Base-by-base conservation (phyloP, 202 grass and related monocot species). In the Setaria italica region DNA sequence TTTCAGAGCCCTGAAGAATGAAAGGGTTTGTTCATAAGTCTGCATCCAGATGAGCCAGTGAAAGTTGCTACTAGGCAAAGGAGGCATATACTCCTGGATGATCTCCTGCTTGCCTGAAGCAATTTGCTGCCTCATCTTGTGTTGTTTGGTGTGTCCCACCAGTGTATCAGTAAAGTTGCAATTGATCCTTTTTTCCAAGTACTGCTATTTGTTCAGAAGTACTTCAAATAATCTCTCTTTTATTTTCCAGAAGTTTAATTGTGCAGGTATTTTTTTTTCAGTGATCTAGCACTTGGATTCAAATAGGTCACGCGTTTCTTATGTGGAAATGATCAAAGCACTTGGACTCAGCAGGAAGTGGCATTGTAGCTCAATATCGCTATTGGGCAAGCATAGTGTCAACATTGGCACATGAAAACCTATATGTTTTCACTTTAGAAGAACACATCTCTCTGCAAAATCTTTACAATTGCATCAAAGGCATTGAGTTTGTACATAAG, bases 1-100 rank as follows among this genome's bases (percentile, higher is more conserved):
- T 33, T 70, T 70, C 62, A 62, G 72, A 77, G 20, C 60, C 79
- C 43, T 51, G 53, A 60, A 54, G 10, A 72, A 30, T 32, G 59
- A 4, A 53, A 62, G 81, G 75, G 62, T 13, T 13, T 90, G 81
- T 87, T 84, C 75, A 76, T 84, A 90, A 70, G n/a, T 72, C 71
- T 81, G 85, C 89, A 91, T 91, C 89, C 89, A 91, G 89, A 81
- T 77, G 89, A 70, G 70, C 14, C 70, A 11, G 30, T 80, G 85
- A 34, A 87, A 53, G 14, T 67, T 67, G 58, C 6, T 58, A 9
- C 35, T 51, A 11, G 84, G 84, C 39, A 30, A 42, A 69, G 48
- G 74, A 71, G 74, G 48, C 67, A 11, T 62, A 11, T 37, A 35
- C 17, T 41, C 39, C 8, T 42, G 53, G 73, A 25, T 50, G 54